These are phyloP conservation scores for Arthonia radiata DNA, from an alignment of 495 filamentous ascomycete genomes.

Conservation along the genomic window DNA sequence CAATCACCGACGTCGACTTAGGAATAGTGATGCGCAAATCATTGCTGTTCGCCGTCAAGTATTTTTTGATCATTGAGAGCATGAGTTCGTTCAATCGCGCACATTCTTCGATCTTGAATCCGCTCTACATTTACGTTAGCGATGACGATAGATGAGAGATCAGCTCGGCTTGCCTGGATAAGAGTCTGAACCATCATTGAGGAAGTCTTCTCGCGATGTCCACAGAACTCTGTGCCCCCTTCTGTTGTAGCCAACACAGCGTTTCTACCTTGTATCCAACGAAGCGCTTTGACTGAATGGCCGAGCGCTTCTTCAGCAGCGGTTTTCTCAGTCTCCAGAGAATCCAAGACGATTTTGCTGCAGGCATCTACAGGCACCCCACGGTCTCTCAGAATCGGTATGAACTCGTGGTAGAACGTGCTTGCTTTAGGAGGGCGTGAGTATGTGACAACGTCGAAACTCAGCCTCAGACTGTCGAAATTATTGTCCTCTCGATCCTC, in stretches of 20 bases:
- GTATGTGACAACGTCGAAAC: conserved; percentile 47
- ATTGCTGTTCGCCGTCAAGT: conserved; percentile 29
- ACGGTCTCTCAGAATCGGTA: conserved; percentile 49
- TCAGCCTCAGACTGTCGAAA: conserved; percentile 23
- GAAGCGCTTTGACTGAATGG: too few relatives aligned
- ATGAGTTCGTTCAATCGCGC: conserved; percentile 33
- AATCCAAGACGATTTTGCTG: conserved; percentile 28
- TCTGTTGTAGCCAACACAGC: too few relatives aligned
- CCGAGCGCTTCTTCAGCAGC: conserved; percentile 30
- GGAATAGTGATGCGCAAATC: conserved; percentile 47
- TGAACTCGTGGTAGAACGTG: conserved; percentile 49
- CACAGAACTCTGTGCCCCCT: too few relatives aligned
- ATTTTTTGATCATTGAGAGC: conserved; percentile 23
- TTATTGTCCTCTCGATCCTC: conserved; percentile 18
- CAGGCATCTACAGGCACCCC: conserved; percentile 31
- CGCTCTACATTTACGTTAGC: conserved; percentile 16
- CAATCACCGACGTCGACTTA: conserved; percentile 53
- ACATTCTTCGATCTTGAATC: conserved; percentile 37
- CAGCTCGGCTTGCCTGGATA: too few relatives aligned
- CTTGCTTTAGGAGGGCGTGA: conserved; percentile 36
- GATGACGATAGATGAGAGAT: too few relatives aligned
- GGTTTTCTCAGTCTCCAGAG: conserved; percentile 32
- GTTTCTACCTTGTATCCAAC: too few relatives aligned
- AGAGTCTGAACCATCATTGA: too few relatives aligned
- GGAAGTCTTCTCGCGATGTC: too few relatives aligned